Percentiles rank a stretch among this genome's conserved stretches.
phyloP scores from a whole-genome alignment of 2,329 filamentous ascomycete genomes.

The Leptographium radiaticola region DNA sequence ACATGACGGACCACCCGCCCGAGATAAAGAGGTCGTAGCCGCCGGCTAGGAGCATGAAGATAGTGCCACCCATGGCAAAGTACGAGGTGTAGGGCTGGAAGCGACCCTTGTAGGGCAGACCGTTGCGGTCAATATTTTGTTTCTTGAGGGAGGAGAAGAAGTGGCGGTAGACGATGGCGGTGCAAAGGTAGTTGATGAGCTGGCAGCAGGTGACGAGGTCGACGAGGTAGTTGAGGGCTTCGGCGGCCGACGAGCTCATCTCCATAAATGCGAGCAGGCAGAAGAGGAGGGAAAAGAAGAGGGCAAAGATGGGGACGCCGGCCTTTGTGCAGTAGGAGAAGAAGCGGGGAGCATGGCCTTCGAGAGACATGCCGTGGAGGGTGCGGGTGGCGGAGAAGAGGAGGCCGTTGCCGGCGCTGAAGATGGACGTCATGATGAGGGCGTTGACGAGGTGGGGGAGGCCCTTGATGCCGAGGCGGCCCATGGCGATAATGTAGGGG shows the following conservation, averaged over 20 bases:
- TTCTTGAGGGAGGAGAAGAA: slow-evolving; percentile 42
- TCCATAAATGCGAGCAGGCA: slow-evolving; percentile 51
- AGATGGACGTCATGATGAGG: slow-evolving; percentile 44
- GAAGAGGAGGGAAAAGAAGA: slow-evolving; percentile 43
- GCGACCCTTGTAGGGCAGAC: slow-evolving; percentile 41
- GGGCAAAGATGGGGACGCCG: slow-evolving; percentile 52
- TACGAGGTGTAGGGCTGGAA: slow-evolving; percentile 14
- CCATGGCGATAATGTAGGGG: slow-evolving; percentile 43
- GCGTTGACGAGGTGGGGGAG: slow-evolving; percentile 50
- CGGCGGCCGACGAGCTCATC: slow-evolving; percentile 37
- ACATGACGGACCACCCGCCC: slow-evolving; percentile 7
- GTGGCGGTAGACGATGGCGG: slow-evolving; percentile 43
- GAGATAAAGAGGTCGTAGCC: slow-evolving; percentile 7
- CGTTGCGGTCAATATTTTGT: slow-evolving; percentile 38
- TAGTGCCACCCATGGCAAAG: slow-evolving; percentile 9
- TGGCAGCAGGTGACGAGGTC: slow-evolving; percentile 47
- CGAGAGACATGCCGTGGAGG: slow-evolving; percentile 44
- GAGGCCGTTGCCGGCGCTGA: slow-evolving; percentile 49
- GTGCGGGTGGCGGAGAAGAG: slow-evolving; percentile 48
- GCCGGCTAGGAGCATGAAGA: slow-evolving; percentile 5
- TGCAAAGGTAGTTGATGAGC: slow-evolving; percentile 43
- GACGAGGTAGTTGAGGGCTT: slow-evolving; percentile 47
- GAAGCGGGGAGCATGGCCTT: slow-evolving; percentile 39
- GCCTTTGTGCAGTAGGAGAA: slow-evolving; percentile 39
- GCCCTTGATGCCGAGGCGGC: slow-evolving; percentile 36